Evolutionary conservation across 345 rosid species (phyloP).

Genomic region (Leavenworthia alabamica): DNA sequence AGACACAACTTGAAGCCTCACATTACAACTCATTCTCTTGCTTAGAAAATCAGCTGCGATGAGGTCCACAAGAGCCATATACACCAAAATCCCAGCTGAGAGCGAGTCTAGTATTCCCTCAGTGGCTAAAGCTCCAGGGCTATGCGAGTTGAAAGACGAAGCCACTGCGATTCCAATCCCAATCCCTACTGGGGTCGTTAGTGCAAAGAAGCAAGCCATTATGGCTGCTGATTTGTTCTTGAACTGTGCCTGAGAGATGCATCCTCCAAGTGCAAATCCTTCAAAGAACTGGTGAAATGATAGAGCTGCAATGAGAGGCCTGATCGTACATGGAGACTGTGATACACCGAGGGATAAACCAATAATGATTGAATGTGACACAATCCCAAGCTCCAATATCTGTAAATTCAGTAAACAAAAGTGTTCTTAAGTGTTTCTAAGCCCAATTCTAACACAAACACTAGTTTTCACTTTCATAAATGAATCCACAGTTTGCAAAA

Average conservation of each 20-base stretch:
- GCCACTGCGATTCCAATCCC: constrained; percentile 68
- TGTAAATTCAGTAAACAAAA: constrained; percentile 22
- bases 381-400: constrained; percentile 92
- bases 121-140: constrained; percentile 44
- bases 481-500: neutral
- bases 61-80: constrained; percentile 94
- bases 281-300: constrained; percentile 96
- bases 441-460: neutral
- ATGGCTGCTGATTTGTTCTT: constrained; percentile 42
- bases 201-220: constrained; percentile 79
- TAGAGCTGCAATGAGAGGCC: constrained; percentile 79
- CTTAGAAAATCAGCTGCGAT: constrained; percentile 89
- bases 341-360: constrained; percentile 89
- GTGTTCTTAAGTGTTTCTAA: too few species aligned
- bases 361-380: constrained; percentile 85
- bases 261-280: constrained; percentile 93
- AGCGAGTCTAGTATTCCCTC: constrained; percentile 82
- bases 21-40: constrained; percentile 85
- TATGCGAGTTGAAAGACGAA: constrained; percentile 54
- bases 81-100: constrained; percentile 83
- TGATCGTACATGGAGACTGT: constrained; percentile 67
- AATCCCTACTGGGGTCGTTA: constrained; percentile 69
- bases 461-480: neutral
- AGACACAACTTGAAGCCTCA: constrained; percentile 70
- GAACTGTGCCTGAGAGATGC: constrained; percentile 85